A percentile compares a stretch with the other conserved stretches of the same genome.
Conservation (phyloP, 2,329 filamentous ascomycete genomes). For the Cordyceps cicadae region DNA sequence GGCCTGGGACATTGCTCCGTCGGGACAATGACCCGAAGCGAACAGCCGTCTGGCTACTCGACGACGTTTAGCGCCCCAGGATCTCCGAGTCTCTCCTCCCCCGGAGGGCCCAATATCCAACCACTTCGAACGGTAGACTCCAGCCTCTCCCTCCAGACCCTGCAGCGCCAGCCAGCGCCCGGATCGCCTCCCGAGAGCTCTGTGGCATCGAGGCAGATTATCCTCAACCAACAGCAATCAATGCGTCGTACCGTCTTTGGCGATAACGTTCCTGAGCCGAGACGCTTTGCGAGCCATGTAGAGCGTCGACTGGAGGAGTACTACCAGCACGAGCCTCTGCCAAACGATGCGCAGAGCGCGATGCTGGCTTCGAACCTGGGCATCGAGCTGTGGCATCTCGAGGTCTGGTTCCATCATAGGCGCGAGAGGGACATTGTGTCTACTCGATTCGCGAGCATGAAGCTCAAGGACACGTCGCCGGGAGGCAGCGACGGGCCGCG, state of each 20-base stretch:
- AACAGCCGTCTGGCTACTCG: background rate
- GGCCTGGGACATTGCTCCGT: background rate
- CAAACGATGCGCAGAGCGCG: conserved; percentile 41
- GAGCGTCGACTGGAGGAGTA: conserved; percentile 45
- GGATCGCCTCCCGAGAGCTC: conserved; percentile 16
- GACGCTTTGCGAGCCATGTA: conserved; percentile 40
- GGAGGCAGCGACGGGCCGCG: conserved; percentile 27
- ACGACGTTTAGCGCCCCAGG: background rate
- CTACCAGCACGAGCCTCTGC: conserved; percentile 38
- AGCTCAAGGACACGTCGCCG: conserved; percentile 28
- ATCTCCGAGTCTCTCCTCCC: background rate
- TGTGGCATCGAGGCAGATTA: conserved; percentile 31
- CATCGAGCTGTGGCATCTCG: conserved; percentile 42
- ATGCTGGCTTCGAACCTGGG: conserved; percentile 47
- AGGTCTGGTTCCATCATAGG: conserved; percentile 49
- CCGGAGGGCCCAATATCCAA: background rate
- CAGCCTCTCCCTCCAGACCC: conserved; percentile 16
- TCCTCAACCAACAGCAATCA: conserved; percentile 38
- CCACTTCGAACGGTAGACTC: conserved; percentile 1
- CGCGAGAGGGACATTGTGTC: conserved; percentile 40
- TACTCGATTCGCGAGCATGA: conserved; percentile 36
- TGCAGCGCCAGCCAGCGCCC: conserved; percentile 15
- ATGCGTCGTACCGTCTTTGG: conserved; percentile 32
- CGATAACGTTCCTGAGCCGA: conserved; percentile 32
- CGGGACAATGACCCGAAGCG: conserved; percentile 1